Conservation (phyloP, 352 stramenopile species). For the Pythium dissotocum region DNA sequence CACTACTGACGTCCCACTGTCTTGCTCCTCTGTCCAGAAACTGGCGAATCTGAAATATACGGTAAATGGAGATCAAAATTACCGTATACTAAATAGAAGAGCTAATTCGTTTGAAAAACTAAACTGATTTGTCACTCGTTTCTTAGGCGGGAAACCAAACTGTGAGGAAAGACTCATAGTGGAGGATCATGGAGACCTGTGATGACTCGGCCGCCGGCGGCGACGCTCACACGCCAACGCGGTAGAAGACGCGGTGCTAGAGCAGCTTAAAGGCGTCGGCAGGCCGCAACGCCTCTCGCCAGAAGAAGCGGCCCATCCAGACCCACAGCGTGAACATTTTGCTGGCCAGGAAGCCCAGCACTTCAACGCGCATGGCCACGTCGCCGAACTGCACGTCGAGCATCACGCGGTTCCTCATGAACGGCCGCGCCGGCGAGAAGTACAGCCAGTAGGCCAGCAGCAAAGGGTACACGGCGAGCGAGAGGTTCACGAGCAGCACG, state of each 20-base stretch:
- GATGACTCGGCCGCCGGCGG: background rate
- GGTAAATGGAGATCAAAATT: too few relatives aligned
- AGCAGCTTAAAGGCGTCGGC: constrained; percentile 7
- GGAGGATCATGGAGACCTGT: too few relatives aligned
- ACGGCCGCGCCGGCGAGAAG: background rate
- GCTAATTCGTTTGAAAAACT: too few relatives aligned
- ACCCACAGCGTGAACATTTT: background rate
- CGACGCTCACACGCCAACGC: background rate
- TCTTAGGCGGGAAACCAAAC: constrained; percentile 12
- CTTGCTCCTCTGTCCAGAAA: too few relatives aligned
- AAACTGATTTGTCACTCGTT: background rate
- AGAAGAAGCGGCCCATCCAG: background rate
- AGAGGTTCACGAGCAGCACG: background rate
- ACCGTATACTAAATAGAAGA: too few relatives aligned
- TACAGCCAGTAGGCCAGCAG: constrained; percentile 4
- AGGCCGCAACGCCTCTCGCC: background rate
- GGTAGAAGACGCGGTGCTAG: constrained; percentile 2
- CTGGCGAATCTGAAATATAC: too few relatives aligned
- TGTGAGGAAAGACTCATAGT: too few relatives aligned
- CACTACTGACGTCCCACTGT: too few relatives aligned
- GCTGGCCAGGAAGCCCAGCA: background rate
- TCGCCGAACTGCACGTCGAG: background rate
- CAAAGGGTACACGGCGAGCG: background rate
- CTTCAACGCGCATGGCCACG: background rate
- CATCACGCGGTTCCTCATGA: background rate